Percentiles rank a stretch among this genome's conserved stretches.
Conservation (phyloP, 208 protist species). For the Crithidia fasciculata region DNA sequence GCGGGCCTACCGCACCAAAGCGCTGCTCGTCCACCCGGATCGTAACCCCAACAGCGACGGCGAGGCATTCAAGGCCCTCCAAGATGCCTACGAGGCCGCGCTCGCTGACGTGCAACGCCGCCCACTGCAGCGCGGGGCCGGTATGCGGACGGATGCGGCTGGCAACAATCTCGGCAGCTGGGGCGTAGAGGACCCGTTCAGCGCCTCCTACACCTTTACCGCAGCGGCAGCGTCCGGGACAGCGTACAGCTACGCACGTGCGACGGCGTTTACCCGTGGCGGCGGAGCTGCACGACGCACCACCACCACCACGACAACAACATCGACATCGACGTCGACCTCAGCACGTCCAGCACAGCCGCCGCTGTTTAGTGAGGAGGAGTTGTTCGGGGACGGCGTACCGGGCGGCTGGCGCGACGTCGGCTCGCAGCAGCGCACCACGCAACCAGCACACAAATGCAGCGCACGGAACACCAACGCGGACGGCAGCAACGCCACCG, state of each 20-base stretch:
- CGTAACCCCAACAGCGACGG: conserved; percentile 75
- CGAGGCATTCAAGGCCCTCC: conserved; percentile 89
- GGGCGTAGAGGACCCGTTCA: not conserved
- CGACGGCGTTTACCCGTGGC: conserved; percentile 5
- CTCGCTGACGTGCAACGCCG: conserved; percentile 51
- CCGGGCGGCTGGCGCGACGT: conserved; percentile 45
- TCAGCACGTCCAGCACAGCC: not conserved
- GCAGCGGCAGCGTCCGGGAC: conserved; percentile 25
- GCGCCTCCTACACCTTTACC: not conserved
- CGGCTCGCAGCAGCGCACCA: conserved; percentile 17
- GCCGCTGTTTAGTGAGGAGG: conserved; percentile 57
- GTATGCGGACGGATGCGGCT: conserved; percentile 17
- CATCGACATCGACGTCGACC: too few relatives aligned
- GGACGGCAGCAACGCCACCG: not conserved
- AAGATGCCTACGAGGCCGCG: conserved; percentile 96
- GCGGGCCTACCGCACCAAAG: conserved; percentile 92
- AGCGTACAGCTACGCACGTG: conserved; percentile 33
- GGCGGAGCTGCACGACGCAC: not conserved
- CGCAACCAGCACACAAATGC: not conserved
- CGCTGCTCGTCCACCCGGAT: conserved; percentile 94
- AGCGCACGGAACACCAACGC: not conserved
- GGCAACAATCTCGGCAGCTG: not conserved
- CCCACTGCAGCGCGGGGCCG: not conserved
- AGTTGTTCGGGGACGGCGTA: conserved; percentile 59
- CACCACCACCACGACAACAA: not conserved